phyloP scores from a whole-genome alignment of 768 basidiomycete species.

The Macrocybe gigantea region DNA sequence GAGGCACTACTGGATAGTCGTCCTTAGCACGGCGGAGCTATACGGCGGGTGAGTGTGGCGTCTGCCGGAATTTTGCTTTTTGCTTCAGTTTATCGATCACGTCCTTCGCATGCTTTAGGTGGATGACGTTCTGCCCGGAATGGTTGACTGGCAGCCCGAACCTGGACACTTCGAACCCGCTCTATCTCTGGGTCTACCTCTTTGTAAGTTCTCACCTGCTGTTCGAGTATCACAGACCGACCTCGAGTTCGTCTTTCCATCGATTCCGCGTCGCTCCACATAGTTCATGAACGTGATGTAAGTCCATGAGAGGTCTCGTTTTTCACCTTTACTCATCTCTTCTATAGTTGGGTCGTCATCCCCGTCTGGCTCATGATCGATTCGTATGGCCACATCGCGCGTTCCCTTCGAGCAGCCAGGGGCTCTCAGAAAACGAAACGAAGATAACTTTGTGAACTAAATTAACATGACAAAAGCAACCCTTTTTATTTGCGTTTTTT shows the following conservation, averaged over 20 bases:
- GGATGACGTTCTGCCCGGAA: constrained; percentile 89
- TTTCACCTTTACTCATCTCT: constrained; percentile 1
- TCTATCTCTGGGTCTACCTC: constrained; percentile 80
- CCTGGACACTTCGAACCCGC: constrained; percentile 61
- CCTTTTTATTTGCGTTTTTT: no score
- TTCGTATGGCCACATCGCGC: constrained; percentile 67
- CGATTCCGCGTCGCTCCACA: background rate
- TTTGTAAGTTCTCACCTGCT: constrained; percentile 42
- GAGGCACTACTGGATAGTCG: constrained; percentile 75
- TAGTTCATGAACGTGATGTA: constrained; percentile 83
- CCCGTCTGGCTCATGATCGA: constrained; percentile 75
- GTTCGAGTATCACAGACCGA: background rate
- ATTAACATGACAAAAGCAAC: no score
- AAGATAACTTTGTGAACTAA: constrained; percentile 6
- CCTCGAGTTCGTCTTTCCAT: background rate
- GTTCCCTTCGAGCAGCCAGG: constrained; percentile 43
- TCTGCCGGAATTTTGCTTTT: background rate
- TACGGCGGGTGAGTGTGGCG: constrained; percentile 57
- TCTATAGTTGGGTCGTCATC: constrained; percentile 68
- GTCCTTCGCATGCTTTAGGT: constrained; percentile 30
- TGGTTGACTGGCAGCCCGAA: constrained; percentile 75
- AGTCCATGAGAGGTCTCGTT: constrained; percentile 17
- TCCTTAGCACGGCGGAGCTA: constrained; percentile 69
- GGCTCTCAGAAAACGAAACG: constrained; percentile 27
- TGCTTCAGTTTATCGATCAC: background rate